Evolutionary conservation across 1,139 yeast species (phyloP).

Genomic region (Blastobotrys capitulatus): DNA sequence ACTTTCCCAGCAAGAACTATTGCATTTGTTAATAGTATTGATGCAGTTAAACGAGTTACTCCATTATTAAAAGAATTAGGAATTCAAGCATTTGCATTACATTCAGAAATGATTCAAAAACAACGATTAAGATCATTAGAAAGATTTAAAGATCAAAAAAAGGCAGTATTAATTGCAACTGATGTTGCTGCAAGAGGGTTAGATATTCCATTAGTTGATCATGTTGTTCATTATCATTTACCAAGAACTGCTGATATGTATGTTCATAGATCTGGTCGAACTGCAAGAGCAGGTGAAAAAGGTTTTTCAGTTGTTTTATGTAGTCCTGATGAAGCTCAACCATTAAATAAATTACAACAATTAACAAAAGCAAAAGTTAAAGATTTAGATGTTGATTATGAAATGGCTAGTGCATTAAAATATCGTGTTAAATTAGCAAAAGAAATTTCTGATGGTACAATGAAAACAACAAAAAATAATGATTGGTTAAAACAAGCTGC

Average conservation of each 20-base stretch:
- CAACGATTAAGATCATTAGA: conserved; percentile 86
- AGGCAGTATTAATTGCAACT: conserved; percentile 77
- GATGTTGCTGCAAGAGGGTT: conserved; percentile 99
- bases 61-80: conserved; percentile 68
- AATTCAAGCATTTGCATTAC: conserved; percentile 74
- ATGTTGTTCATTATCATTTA: conserved; percentile 91
- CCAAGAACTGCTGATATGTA: conserved; percentile 95
- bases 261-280: conserved; percentile 95
- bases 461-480: conserved; percentile 62
- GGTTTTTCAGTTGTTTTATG: conserved; percentile 93
- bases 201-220: conserved; percentile 87
- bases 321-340: conserved; percentile 86
- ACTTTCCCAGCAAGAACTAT: conserved; percentile 87
- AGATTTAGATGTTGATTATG: conserved; percentile 71
- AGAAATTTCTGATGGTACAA: conserved; percentile 64
- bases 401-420: conserved; percentile 62
- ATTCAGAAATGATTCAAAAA: conserved; percentile 93
- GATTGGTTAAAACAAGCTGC: conserved; percentile 89
- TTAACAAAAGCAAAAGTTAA: conserved; percentile 50
- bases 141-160: conserved; percentile 41
- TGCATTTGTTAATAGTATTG: conserved; percentile 91
- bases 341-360: conserved; percentile 68
- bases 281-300: conserved; percentile 91
- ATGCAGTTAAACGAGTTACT: conserved; percentile 79
- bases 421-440: conserved; percentile 66